A percentile compares a stretch with the other conserved stretches of the same genome.
phyloP scores from a whole-genome alignment of 176 grass and related monocot species.

The Aegilops longissima region DNA sequence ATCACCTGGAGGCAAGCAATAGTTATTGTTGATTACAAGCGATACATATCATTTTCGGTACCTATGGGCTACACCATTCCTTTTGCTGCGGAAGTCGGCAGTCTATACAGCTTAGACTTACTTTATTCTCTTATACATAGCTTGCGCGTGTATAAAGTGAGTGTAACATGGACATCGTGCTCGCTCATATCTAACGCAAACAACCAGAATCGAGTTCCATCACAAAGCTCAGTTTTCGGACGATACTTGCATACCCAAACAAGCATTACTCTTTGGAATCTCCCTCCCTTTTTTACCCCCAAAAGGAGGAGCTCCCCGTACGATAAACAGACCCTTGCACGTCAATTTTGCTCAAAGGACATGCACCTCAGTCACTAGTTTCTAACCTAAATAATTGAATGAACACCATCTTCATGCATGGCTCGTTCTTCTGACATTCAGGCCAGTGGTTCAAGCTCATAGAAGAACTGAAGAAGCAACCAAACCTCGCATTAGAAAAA shows the following conservation, averaged over 20 bases:
- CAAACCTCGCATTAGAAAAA: too few relatives aligned
- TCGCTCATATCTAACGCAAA: conserved; percentile 2
- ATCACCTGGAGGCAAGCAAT: too few relatives aligned
- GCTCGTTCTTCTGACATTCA: background rate
- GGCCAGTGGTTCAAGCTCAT: background rate
- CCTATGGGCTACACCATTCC: too few relatives aligned
- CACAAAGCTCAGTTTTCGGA: background rate
- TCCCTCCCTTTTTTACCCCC: background rate
- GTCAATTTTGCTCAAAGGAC: too few relatives aligned
- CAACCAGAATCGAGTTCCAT: background rate
- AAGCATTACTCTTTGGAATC: background rate
- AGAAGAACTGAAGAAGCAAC: background rate
- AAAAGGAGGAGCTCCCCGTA: background rate
- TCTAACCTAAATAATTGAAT: too few relatives aligned
- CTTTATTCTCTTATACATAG: background rate
- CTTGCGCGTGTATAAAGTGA: background rate
- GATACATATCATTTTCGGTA: too few relatives aligned
- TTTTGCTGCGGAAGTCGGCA: too few relatives aligned
- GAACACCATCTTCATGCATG: background rate
- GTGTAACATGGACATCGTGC: background rate
- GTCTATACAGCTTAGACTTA: background rate
- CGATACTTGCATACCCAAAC: background rate
- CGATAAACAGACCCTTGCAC: too few relatives aligned
- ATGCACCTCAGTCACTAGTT: too few relatives aligned
- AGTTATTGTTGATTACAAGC: too few relatives aligned